Evolutionary conservation across 805 yeast species (phyloP), one percentile per base, ranked within the genome.

Genomic region (Tetrapisispora phaffii): DNA sequence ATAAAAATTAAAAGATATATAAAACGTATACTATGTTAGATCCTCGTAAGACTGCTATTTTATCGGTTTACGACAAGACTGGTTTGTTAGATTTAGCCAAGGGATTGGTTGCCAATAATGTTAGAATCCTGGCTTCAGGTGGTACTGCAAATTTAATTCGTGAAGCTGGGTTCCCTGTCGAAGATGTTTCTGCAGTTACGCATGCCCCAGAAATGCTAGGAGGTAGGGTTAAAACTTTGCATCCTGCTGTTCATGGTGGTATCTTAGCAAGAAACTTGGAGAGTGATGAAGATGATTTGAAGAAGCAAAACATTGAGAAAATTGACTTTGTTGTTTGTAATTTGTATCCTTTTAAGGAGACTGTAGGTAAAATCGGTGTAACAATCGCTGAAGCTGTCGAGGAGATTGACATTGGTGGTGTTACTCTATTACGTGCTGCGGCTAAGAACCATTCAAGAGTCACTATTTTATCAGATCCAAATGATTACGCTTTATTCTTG

Each of bases 131-230:
- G 47, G 98, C 97, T 43, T 86, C 96, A 34, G 98, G 98, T 50
- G 98, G 98, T 64, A 93, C 98, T 45, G 95, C 98, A 46, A 79
- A 77, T 60, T 73, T 93, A 73, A 80, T 93, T 46, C 82, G 96
- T 65, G 98, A 89, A 68, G 95, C 97, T 46, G 97, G 97, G 12
- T 90, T 93, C 79, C 90, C 95, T 38, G 97, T 93, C 16, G 96
- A 90, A 54, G 98, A 93, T 62, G 96, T 93, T 34, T 81, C 94
- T 34, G 66, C 93, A 48, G 87, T 93, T 65, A 93, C 98, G 32
- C 96, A 93, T 62, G 97, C 97, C 34, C 98, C 98, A 44, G 98
- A 93, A 70, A 93, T 93, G 96, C 75, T 93, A 56, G 96, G 97
- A 51, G 98, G 98, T 53, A 79, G 98, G 70, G 98, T 93, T 57